Conservation (phyloP, 148 eudicot genomes). For the Silene uniflora region DNA sequence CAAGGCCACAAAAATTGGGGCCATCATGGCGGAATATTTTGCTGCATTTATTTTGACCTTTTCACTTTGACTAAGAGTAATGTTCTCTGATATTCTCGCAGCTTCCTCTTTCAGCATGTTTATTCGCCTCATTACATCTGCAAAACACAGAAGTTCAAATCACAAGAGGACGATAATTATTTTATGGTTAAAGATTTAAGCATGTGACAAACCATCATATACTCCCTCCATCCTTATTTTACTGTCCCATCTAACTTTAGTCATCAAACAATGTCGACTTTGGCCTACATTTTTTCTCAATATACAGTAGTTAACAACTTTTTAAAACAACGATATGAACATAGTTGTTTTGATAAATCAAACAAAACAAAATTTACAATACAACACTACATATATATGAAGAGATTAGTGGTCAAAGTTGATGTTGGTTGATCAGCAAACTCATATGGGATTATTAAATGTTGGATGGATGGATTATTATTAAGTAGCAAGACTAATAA, state of each 20-base stretch:
- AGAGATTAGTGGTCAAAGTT: neutral
- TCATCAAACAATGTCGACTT: neutral
- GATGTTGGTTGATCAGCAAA: neutral
- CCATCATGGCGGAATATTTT: slow-evolving; percentile 98
- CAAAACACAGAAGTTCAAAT: slow-evolving; percentile 20
- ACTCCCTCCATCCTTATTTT: no score
- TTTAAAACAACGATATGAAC: neutral
- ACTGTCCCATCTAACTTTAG: no score
- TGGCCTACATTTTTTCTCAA: neutral
- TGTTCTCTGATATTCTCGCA: slow-evolving; percentile 67
- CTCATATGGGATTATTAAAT: neutral
- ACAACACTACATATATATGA: neutral
- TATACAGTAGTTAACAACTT: neutral
- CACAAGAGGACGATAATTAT: slow-evolving; percentile 10
- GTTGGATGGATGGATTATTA: neutral
- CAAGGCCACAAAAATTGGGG: slow-evolving; percentile 87
- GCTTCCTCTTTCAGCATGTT: slow-evolving; percentile 97
- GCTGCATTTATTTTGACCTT: slow-evolving; percentile 91
- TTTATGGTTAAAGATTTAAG: slow-evolving; percentile 2
- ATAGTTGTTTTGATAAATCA: neutral
- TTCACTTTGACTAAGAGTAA: slow-evolving; percentile 78
- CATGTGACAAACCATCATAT: neutral
- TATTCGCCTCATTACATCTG: slow-evolving; percentile 91
- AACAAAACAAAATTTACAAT: neutral
- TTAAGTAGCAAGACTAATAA: neutral